Base-by-base conservation (phyloP, 768 basidiomycete species). In the Xerocomus potaroensis region DNA sequence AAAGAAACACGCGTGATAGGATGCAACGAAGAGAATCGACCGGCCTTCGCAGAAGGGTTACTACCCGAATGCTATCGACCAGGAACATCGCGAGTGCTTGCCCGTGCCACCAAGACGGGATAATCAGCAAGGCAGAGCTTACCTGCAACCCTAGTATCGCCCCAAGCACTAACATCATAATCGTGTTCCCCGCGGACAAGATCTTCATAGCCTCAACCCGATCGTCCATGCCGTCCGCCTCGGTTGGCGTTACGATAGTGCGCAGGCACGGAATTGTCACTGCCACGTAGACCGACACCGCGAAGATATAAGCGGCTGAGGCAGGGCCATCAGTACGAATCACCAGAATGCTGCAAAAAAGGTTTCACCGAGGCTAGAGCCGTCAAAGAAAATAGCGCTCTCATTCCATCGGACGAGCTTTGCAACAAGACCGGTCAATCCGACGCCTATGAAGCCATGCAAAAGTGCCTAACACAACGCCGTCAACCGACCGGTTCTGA, bases 341-440 rank as follows among this genome's bases (percentile, higher is more conserved):
- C 5, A 19, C 14, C 16, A 14, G 19, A 48, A 29, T 9, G 5
- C 18, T n/a, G 14, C 4, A 5, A 30, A 46, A 33, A n/a, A 14
- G 14, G 26, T 12, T 80, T 56, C 55, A 93, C 93, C 90, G 49
- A 95, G 67, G 55, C 81, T 83, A 19, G 85, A 83, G 18, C 94
- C 94, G 65, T 97, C 94, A 65, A 97, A 97, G 72, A 90, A 93
- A 70, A 94, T 77, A 8, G 94, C 94, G 55, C 87, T 91, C 59
- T 96, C 93, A 60, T 84, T 83, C 91, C 92, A 96, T 51, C 74
- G 78, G 65, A 87, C 75, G 48, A 96, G 72, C 66, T 96, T 97
- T 38, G 79, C 76, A 9, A 92, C 56, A 41, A 92, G 73, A 9
- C 84, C 86, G 21, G 84, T 56, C 29, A 96, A 63, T 10, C 90